Evolutionary conservation across 371 early-diverging fungal genomes (phyloP), one percentile per base, ranked within the genome.

Genomic region (Phascolomyces articulosus): DNA sequence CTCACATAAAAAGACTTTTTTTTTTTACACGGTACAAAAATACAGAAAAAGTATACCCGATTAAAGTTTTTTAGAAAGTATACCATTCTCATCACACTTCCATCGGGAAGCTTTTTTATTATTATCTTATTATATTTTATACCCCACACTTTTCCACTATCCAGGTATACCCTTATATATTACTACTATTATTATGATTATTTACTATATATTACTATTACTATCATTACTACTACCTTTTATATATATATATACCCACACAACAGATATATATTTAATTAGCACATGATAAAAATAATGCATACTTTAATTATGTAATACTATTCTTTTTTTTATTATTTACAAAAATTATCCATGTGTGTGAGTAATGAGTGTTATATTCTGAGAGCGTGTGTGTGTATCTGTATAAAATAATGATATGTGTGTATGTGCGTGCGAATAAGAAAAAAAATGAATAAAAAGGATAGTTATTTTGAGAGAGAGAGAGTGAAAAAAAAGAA

Each of bases 261-360:
- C n/a, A n/a, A n/a, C n/a, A n/a, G n/a, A n/a, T n/a, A n/a, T n/a
- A 0, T 44, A 34, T 34, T 34, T 34, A 11, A 34, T 34, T 34
- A 34, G n/a, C 34, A 34, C 34, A 34, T 34, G 34, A 34, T 34
- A 34, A 34, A 34, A 11, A 34, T 34, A 34, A 34, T 34, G n/a
- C 34, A 34, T 34, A 34, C 34, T 34, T 44, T 18, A 7, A 44
- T 44, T 44, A 44, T n/a, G 44, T 44, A 44, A 44, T 44, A 44
- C n/a, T n/a, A n/a, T n/a, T n/a, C n/a, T 44, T n/a, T 16, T 44
- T 44, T 44, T 44, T 51, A 23, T 51, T 51, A 51, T 51, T 51
- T 51, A 51, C 51, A 51, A 24, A 51, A 51, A n/a, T n/a, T n/a
- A n/a, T n/a, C n/a, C n/a, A n/a, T n/a, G n/a, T n/a, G n/a, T n/a